Evolutionary conservation across 371 early-diverging fungal species (phyloP).

Genomic region (Apophysomyces trapeziformis): DNA sequence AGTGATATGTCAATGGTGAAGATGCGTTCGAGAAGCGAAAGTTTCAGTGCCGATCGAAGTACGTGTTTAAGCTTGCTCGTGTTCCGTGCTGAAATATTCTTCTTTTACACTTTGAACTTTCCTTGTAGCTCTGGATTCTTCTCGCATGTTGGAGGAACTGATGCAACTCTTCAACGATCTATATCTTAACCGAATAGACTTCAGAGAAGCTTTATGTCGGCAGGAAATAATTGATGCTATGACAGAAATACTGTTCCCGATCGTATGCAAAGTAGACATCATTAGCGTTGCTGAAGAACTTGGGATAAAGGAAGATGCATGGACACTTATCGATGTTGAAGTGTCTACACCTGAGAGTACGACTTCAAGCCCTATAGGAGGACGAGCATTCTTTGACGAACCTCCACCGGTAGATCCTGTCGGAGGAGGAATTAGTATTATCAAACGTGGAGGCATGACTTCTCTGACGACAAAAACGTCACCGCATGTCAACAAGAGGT

Average conservation of each 20-base stretch:
- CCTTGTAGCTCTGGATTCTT: not conserved
- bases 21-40: constrained; percentile 26
- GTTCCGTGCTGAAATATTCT: not conserved
- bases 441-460: constrained; percentile 51
- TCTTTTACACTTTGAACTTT: not conserved
- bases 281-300: constrained; percentile 14
- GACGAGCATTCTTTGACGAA: constrained; percentile 21
- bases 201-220: constrained; percentile 58
- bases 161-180: constrained; percentile 62
- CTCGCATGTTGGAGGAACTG: constrained; percentile 15
- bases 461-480: constrained; percentile 52
- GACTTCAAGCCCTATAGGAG: constrained; percentile 7
- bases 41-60: constrained; percentile 12
- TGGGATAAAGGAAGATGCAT: constrained; percentile 11
- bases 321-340: not conserved
- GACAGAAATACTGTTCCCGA: constrained; percentile 56
- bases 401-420: constrained; percentile 16
- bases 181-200: constrained; percentile 56
- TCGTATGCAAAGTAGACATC: constrained; percentile 31
- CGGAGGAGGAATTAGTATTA: constrained; percentile 24
- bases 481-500: constrained; percentile 43
- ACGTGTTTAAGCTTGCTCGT: not conserved
- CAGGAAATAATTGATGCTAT: constrained; percentile 65
- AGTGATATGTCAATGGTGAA: not conserved
- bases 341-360: not conserved